Evolutionary conservation across 495 filamentous ascomycete species (phyloP).

Genomic region (Penicillium coprophilum): DNA sequence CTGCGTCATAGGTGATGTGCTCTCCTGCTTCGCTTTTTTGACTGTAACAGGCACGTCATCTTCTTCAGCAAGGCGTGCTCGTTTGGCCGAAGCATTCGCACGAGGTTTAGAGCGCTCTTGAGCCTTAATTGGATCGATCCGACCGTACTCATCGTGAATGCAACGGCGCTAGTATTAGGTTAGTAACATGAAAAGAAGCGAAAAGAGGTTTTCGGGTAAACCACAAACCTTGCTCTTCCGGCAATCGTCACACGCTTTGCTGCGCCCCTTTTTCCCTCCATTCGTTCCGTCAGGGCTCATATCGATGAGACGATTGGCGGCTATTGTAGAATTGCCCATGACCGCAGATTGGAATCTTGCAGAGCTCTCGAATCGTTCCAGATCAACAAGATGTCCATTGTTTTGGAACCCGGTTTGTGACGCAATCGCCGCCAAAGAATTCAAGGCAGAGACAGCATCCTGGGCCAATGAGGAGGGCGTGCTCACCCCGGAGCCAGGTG

Average conservation of each 20-base stretch:
- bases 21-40: conserved; percentile 46
- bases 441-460: conserved; percentile 47
- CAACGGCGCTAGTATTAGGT: conserved; percentile 56
- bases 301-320: conserved; percentile 32
- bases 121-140: conserved; percentile 62
- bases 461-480: conserved; percentile 41
- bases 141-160: conserved; percentile 64
- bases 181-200: conserved; percentile 2
- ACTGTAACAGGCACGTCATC: conserved; percentile 20
- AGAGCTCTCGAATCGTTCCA: conserved; percentile 33
- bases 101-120: conserved; percentile 59
- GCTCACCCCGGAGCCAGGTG: conserved; percentile 30
- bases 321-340: conserved; percentile 32
- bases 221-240: conserved; percentile 63
- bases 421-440: conserved; percentile 46
- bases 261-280: conserved; percentile 54
- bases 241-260: conserved; percentile 65
- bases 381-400: conserved; percentile 20
- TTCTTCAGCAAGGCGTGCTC: conserved; percentile 46
- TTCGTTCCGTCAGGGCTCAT: conserved; percentile 37
- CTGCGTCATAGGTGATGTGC: conserved; percentile 34
- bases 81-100: conserved; percentile 48
- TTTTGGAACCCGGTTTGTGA: conserved; percentile 40
- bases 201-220: neutral
- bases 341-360: conserved; percentile 30